Conservation (phyloP, 495 filamentous ascomycete species). For the Choiromyces venosus region DNA sequence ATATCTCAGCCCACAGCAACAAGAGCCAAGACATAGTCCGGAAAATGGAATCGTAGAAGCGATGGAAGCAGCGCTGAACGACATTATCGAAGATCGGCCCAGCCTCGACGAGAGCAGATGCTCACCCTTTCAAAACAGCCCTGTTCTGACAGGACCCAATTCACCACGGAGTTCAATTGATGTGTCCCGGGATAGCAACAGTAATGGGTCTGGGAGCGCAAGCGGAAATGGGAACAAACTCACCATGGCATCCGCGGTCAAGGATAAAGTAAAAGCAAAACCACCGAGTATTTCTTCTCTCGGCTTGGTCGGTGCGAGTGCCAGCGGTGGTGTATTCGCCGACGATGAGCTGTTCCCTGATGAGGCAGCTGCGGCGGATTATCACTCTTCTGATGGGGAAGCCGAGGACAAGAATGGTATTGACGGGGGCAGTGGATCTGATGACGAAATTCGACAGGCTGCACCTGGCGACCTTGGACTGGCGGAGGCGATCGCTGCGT, state of each 20-base stretch:
- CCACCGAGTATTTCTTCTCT: conserved; percentile 85
- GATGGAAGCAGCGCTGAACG: conserved; percentile 89
- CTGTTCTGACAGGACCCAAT: conserved; percentile 19
- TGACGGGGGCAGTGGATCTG: conserved; percentile 48
- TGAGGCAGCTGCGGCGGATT: conserved; percentile 46
- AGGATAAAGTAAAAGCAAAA: conserved; percentile 52
- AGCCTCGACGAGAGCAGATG: conserved; percentile 8
- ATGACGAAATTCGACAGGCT: conserved; percentile 88
- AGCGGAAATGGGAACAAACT: conserved; percentile 17
- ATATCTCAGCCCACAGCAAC: conserved; percentile 46
- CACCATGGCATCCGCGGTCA: conserved; percentile 30
- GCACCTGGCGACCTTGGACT: conserved; percentile 92
- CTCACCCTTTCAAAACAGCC: conserved; percentile 21
- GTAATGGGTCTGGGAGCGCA: neutral
- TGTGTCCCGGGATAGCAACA: conserved; percentile 25
- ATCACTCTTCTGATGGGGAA: conserved; percentile 20
- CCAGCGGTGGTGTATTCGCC: conserved; percentile 78
- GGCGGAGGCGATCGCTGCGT: conserved; percentile 78
- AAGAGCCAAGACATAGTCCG: conserved; percentile 46
- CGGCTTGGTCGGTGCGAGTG: conserved; percentile 75
- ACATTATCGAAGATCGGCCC: conserved; percentile 71
- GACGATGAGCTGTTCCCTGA: conserved; percentile 83
- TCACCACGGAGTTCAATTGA: conserved; percentile 37
- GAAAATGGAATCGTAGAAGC: conserved; percentile 63
- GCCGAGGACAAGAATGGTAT: conserved; percentile 21